Percentiles rank a stretch among this genome's conserved stretches.
Evolutionary conservation across 1,139 yeast species (phyloP).

Genomic region (Meyerozyma elateridarum): DNA sequence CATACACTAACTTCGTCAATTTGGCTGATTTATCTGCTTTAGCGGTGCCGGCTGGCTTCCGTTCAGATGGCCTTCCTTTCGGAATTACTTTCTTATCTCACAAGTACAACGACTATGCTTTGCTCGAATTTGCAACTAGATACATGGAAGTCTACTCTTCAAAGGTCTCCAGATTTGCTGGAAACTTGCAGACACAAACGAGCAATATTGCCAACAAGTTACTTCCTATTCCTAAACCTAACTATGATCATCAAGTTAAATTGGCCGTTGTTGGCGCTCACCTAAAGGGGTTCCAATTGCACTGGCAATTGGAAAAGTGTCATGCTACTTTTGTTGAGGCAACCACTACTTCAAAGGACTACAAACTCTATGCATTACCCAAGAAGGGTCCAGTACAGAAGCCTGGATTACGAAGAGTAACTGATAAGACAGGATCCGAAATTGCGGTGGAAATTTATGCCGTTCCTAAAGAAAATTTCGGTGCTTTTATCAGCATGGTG

Average conservation of each 20-base stretch:
- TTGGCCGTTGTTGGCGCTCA: constrained; percentile 98
- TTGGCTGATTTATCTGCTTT: constrained; percentile 90
- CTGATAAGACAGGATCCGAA: constrained; percentile 44
- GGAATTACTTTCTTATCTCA: constrained; percentile 83
- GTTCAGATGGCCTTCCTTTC: constrained; percentile 78
- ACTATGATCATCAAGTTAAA: constrained; percentile 30
- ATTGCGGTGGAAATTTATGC: constrained; percentile 80
- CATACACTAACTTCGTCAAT: constrained; percentile 94
- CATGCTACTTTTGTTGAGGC: constrained; percentile 67
- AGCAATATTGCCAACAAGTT: constrained; percentile 31
- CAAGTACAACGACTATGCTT: constrained; percentile 83
- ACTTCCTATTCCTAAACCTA: constrained; percentile 31
- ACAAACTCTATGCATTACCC: constrained; percentile 79
- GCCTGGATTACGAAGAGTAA: constrained; percentile 81
- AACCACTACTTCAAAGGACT: constrained; percentile 68
- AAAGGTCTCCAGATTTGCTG: constrained; percentile 24
- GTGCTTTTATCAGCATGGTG: constrained; percentile 77
- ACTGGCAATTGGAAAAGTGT: constrained; percentile 89
- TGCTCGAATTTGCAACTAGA: constrained; percentile 74
- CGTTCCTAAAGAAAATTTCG: constrained; percentile 72
- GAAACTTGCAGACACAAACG: constrained; percentile 39
- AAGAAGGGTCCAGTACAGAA: constrained; percentile 75
- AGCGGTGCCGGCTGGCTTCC: constrained; percentile 86
- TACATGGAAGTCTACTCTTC: constrained; percentile 44
- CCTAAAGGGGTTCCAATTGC: constrained; percentile 78